Percentiles rank a stretch among this genome's conserved stretches.
These are phyloP conservation scores for Diaporthe citri DNA, from an alignment of 2,329 filamentous ascomycete genomes.

Conservation along the genomic window DNA sequence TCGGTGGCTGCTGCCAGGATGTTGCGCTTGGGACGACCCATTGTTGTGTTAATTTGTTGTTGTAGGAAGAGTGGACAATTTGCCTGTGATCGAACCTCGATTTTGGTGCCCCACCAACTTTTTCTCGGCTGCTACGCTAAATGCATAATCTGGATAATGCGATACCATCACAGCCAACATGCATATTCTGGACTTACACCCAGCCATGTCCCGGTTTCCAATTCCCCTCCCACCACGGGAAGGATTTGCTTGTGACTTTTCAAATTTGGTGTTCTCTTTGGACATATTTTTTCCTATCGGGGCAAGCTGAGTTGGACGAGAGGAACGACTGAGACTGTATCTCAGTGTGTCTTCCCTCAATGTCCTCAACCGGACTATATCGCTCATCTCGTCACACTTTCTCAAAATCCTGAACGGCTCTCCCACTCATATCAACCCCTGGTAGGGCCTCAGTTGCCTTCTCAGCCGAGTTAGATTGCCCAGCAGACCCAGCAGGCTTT, in stretches of 20 bases:
- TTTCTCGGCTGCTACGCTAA: background rate
- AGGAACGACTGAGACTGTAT: background rate
- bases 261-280: fast-evolving
- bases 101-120: slow-evolving; percentile 33
- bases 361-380: background rate
- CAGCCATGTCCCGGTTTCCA: background rate
- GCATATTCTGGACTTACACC: background rate
- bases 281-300: too few species aligned
- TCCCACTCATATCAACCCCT: too few species aligned
- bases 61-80: background rate
- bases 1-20: slow-evolving; percentile 83
- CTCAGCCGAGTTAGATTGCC: background rate
- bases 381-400: background rate
- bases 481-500: background rate
- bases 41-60: slow-evolving; percentile 49
- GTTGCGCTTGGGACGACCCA: slow-evolving; percentile 82
- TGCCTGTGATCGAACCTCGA: slow-evolving; percentile 24
- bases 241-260: background rate
- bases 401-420: background rate
- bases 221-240: background rate
- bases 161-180: background rate
- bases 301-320: too few species aligned
- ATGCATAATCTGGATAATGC: slow-evolving; percentile 12
- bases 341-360: background rate
- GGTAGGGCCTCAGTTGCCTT: background rate